phyloP scores from a whole-genome alignment of 2,329 filamentous ascomycete genomes.

The Talaromyces sp. region DNA sequence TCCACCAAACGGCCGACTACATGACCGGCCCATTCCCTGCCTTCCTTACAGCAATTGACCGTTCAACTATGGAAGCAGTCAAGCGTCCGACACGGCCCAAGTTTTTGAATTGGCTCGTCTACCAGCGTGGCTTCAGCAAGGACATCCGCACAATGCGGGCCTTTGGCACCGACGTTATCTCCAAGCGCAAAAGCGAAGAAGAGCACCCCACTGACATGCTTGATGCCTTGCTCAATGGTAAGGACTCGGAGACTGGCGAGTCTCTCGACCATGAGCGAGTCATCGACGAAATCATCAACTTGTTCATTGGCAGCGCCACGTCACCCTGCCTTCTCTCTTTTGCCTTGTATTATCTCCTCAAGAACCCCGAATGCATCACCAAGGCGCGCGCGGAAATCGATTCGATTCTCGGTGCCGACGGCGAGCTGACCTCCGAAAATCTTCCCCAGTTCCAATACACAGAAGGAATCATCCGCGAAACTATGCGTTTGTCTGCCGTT shows the following conservation, averaged over 20 bases:
- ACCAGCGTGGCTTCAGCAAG: conserved; percentile 49
- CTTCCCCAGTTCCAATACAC: conserved; percentile 61
- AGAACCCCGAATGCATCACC: conserved; percentile 53
- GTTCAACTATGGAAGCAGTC: conserved; percentile 51
- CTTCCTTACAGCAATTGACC: conserved; percentile 50
- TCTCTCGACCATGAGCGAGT: conserved; percentile 54
- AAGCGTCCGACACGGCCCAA: conserved; percentile 48
- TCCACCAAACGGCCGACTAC: conserved; percentile 45
- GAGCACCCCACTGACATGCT: conserved; percentile 56
- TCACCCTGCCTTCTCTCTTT: conserved; percentile 63
- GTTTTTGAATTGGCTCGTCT: conserved; percentile 48
- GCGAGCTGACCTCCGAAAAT: conserved; percentile 49
- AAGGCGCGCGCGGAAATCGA: conserved; percentile 66
- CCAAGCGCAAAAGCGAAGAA: conserved; percentile 49
- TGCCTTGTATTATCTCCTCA: conserved; percentile 58
- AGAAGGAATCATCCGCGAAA: conserved; percentile 60
- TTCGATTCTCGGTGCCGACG: conserved; percentile 50
- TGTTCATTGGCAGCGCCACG: conserved; percentile 63
- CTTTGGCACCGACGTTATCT: conserved; percentile 53
- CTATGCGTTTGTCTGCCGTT: conserved; percentile 57
- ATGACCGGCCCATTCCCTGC: conserved; percentile 44
- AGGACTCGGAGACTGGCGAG: conserved; percentile 57
- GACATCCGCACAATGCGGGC: conserved; percentile 50
- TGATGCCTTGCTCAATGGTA: conserved; percentile 52
- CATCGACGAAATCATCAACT: conserved; percentile 63